Evolutionary conservation across 2,329 filamentous ascomycete species (phyloP), one percentile per base, ranked within the genome.

Genomic region (Neonectria magnoliae): DNA sequence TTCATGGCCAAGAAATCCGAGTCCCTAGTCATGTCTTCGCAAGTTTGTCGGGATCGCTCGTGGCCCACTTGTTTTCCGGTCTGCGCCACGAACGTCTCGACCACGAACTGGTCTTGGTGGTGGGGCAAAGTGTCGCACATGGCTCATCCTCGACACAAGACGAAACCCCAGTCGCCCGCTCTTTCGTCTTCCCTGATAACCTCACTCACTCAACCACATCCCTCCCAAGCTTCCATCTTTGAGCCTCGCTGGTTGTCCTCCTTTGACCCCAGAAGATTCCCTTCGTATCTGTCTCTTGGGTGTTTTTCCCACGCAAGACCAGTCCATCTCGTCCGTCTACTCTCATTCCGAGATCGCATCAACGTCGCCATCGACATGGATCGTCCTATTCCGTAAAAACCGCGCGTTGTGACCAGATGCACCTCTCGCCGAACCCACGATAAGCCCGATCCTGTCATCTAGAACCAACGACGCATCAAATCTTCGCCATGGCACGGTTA

Each of bases 401-500:
- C 47, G 29, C 50, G 45, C 61, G 44, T 44, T 51, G 47, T 56
- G 44, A 45, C 62, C 57, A 61, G 52, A 57, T 42, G 38, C 18
- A 31, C 36, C 41, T 57, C 31, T 54, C 27, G 16, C 51, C 18
- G 8, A 41, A 33, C 16, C 5, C 55, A 48, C 42, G 14, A 51
- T 42, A 38, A 53, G 11, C 41, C 4, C 7, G 16, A 31, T 41
- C 14, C 31, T 57, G 8, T 18, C 16, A 22, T 18, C 13, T 22
- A 42, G 13, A 20, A 6, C 2, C 8, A n/a, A 36, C 1, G 7
- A 1, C 6, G 2, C 27, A 14, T 11, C 9, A 14, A 18, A 14
- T 18, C 36, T 2, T 41, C 61, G 25, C 7, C 41, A 74, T 74
- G 72, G 33, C 64, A 33, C 60, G 69, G 44, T 59, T 66, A 27